phyloP scores from a whole-genome alignment of 2,329 filamentous ascomycete genomes.

The Microdochium trichocladiopsis region DNA sequence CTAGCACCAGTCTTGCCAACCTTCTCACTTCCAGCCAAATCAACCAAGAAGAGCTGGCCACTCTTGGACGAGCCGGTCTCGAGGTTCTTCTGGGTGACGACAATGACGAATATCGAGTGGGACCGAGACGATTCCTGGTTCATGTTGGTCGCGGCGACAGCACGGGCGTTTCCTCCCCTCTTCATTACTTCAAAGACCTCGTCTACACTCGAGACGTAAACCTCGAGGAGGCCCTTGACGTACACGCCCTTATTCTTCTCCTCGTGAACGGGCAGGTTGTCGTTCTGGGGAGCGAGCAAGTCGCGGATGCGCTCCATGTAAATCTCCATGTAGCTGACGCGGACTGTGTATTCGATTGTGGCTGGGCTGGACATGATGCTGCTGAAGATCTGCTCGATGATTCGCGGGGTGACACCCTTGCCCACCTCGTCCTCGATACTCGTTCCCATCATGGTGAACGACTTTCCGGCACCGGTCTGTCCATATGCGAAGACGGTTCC shows the following conservation, averaged over 20 bases:
- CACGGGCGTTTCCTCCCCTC: constrained; percentile 79
- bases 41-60: constrained; percentile 92
- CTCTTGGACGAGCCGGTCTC: constrained; percentile 95
- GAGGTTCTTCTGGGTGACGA: constrained; percentile 94
- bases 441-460: constrained; percentile 97
- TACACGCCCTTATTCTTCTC: constrained; percentile 96
- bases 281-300: constrained; percentile 84
- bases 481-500: constrained; percentile 98
- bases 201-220: constrained; percentile 91
- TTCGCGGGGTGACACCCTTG: constrained; percentile 92
- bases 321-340: constrained; percentile 99
- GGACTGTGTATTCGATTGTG: constrained; percentile 97
- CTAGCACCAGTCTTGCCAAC: constrained; percentile 97
- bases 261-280: constrained; percentile 96
- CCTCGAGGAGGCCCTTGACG: constrained; percentile 88
- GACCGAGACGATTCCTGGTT: constrained; percentile 97
- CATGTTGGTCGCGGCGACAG: constrained; percentile 98
- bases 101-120: constrained; percentile 96
- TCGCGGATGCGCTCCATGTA: constrained; percentile 99
- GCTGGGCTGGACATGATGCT: constrained; percentile 87
- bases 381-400: constrained; percentile 94
- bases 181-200: constrained; percentile 98
- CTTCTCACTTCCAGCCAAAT: constrained; percentile 97
- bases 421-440: constrained; percentile 86
- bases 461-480: constrained; percentile 97